Base-by-base conservation (phyloP, 228 moss, liverwort and hornwort species). In the Sphagnum fallax region DNA sequence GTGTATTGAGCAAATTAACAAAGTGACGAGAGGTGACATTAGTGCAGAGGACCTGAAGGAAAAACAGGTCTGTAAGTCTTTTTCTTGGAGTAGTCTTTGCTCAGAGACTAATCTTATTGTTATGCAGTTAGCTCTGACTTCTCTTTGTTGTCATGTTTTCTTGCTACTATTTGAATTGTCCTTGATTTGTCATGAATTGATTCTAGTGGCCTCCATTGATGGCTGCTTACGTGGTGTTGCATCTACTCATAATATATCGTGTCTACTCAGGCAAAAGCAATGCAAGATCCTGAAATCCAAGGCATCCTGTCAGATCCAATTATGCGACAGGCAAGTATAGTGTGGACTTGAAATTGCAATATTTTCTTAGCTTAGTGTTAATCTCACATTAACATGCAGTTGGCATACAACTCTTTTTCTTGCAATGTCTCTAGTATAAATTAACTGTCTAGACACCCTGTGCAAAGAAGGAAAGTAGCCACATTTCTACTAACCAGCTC, bases 281-380 rank as follows among this genome's bases (percentile, higher is more conserved):
- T 97, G 97, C 97, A 97, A 84, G 97, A 97, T 50, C 97, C 97
- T 6, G 97, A 97, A 68, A 93, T 97, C 64, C 97, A 97, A 69
- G 82, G 82, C 64, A 97, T 97, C 57, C 74, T 97, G 53, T 91
- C 97, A 62, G 97, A 97, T 77, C 97, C 97, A 47, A 78, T 97
- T 50, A 97, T 97, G 97, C 84, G 97, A 80, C 97, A 97, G 90
- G 96, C 93, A 52, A 72, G 77, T 72, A 12, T 7, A 13, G 5
- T 11, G 0, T 5, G 60, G 60, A 32, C 32, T 32, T 32, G 32
- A 32, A 32, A 32, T 32, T 32, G 2, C 32, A 32, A 32, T 32
- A 32, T 32, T 32, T 32, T 32, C 32, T 32, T 32, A 32, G 32
- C 32, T 32, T 32, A 32, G 16, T 10, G 4, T 51, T 70, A 49